phyloP scores from a whole-genome alignment of 2,329 filamentous ascomycete species.

The Alternaria angustiovoidea region DNA sequence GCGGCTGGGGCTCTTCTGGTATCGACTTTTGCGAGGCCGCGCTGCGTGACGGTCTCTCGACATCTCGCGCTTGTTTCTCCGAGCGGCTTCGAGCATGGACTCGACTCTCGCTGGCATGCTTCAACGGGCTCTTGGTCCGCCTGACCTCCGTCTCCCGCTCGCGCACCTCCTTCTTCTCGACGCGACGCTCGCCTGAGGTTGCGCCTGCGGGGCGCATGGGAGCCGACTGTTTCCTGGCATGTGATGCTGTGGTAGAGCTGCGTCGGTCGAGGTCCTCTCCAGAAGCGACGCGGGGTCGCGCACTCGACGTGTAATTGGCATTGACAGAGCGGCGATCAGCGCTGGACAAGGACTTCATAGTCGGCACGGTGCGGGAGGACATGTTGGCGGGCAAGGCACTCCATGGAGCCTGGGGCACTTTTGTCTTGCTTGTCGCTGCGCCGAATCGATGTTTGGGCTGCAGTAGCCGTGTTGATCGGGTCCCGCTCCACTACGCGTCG shows the following conservation, averaged over 20 bases:
- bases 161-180: conserved; percentile 47
- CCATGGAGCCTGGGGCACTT: conserved; percentile 33
- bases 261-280: conserved; percentile 44
- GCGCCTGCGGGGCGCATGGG: conserved; percentile 26
- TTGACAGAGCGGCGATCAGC: conserved; percentile 45
- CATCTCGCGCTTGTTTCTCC: conserved; percentile 41
- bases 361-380: conserved; percentile 45
- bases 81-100: conserved; percentile 43
- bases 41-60: conserved; percentile 34
- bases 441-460: conserved; percentile 26
- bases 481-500: conserved; percentile 24
- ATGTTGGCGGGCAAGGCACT: conserved; percentile 35
- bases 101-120: conserved; percentile 44
- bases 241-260: conserved; percentile 32
- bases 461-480: conserved; percentile 26
- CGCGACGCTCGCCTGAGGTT: conserved; percentile 40
- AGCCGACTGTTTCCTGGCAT: conserved; percentile 40
- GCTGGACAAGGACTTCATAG: conserved; percentile 38
- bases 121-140: conserved; percentile 49
- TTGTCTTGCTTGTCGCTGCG: conserved; percentile 32
- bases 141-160: conserved; percentile 47
- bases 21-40: conserved; percentile 31
- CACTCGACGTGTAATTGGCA: conserved; percentile 41
- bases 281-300: conserved; percentile 50
- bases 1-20: conserved; percentile 43